A percentile compares a stretch with the other conserved stretches of the same genome.
These are phyloP conservation scores for Sclerotinia subarctica DNA, from an alignment of 2,329 filamentous ascomycete species.

Conservation along the genomic window DNA sequence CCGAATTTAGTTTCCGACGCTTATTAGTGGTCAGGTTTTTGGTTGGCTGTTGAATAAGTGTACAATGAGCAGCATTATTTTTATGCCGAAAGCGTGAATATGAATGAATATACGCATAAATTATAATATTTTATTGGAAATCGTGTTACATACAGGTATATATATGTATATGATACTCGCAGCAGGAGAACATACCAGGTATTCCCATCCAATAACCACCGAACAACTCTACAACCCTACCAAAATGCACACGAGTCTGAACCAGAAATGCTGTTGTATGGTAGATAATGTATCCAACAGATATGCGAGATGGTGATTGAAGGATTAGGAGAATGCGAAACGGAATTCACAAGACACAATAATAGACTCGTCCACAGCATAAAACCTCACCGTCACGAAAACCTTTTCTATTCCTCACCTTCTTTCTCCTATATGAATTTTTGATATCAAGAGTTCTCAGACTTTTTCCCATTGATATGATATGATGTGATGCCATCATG, in stretches of 20 bases:
- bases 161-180: too few relatives aligned
- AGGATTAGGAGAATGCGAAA: not conserved
- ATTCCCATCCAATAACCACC: not conserved
- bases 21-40: too few relatives aligned
- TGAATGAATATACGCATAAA: too few relatives aligned
- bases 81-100: too few relatives aligned
- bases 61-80: too few relatives aligned
- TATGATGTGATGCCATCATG: not conserved
- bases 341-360: not conserved
- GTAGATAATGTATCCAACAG: constrained; percentile 14
- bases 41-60: too few relatives aligned
- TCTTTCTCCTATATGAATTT: not conserved
- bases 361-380: not conserved
- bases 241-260: constrained; percentile 9
- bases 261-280: not conserved
- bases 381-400: not conserved
- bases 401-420: not conserved
- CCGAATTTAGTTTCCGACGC: too few relatives aligned
- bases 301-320: constrained; percentile 10
- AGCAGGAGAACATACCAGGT: not conserved
- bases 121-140: not conserved
- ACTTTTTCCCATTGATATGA: not conserved
- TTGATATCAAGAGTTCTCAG: not conserved
- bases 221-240: not conserved
- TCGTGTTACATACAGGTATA: not conserved